These are phyloP conservation scores for Lineolata rhizophorae DNA, from an alignment of 495 filamentous ascomycete species.

Conservation along the genomic window DNA sequence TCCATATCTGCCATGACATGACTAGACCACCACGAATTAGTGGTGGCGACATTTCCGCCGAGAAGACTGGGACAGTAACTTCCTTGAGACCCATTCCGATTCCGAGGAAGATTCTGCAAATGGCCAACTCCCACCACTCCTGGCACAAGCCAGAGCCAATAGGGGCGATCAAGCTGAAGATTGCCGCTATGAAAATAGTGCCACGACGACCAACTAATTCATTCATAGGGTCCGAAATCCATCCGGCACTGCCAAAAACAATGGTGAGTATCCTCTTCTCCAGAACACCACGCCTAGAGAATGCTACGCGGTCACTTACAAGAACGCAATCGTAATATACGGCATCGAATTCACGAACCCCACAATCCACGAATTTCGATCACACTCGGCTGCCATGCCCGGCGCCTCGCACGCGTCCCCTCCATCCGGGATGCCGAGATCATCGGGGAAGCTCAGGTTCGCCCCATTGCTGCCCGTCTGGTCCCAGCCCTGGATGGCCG, in stretches of 20 bases:
- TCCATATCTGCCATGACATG: constrained; percentile 30
- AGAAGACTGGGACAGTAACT: constrained; percentile 34
- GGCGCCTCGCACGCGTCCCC: constrained; percentile 13
- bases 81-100: constrained; percentile 39
- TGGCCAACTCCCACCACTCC: constrained; percentile 38
- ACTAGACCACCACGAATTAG: constrained; percentile 36
- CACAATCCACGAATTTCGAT: constrained; percentile 14
- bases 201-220: constrained; percentile 40
- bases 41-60: constrained; percentile 33
- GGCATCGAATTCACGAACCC: constrained; percentile 28
- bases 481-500: constrained; percentile 48
- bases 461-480: constrained; percentile 36
- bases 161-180: constrained; percentile 38
- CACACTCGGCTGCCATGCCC: neutral
- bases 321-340: constrained; percentile 18
- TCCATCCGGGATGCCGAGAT: constrained; percentile 8
- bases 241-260: constrained; percentile 20
- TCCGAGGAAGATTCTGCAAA: constrained; percentile 41
- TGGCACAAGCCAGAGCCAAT: constrained; percentile 45
- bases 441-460: constrained; percentile 11
- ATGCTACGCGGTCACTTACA: constrained; percentile 11
- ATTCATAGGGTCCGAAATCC: constrained; percentile 53
- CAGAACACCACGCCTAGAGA: too few species aligned
- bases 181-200: constrained; percentile 41
- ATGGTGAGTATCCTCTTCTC: constrained; percentile 6